Conservation (phyloP, 805 yeast genomes). For the Ogataea zsoltii region DNA sequence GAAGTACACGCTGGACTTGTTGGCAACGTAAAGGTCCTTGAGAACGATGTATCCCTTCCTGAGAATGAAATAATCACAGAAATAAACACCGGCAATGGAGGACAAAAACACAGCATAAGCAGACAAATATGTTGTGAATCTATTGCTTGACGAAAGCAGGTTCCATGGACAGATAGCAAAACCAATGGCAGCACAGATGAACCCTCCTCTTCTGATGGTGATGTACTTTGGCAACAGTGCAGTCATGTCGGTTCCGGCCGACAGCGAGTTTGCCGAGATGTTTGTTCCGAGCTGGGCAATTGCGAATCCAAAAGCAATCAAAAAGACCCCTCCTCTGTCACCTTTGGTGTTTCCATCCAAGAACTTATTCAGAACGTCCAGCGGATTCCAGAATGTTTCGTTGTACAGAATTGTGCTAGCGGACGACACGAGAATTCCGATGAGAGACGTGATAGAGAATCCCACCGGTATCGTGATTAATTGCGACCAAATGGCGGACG, state of each 20-base stretch:
- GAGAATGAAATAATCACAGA: constrained; percentile 67
- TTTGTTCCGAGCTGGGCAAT: constrained; percentile 80
- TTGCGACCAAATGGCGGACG: constrained; percentile 55
- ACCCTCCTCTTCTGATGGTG: constrained; percentile 79
- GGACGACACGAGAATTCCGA: constrained; percentile 83
- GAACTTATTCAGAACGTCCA: constrained; percentile 69
- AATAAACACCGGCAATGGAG: constrained; percentile 77
- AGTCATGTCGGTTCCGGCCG: constrained; percentile 73
- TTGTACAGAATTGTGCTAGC: constrained; percentile 71
- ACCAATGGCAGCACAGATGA: constrained; percentile 71
- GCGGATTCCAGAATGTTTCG: constrained; percentile 78
- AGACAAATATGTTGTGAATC: constrained; percentile 75
- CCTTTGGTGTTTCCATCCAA: constrained; percentile 56
- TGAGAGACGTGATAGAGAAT: constrained; percentile 77
- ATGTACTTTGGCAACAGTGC: constrained; percentile 63
- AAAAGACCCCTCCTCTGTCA: constrained; percentile 77
- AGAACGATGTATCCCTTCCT: constrained; percentile 70
- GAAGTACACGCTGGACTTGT: constrained; percentile 50
- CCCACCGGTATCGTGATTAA: constrained; percentile 69
- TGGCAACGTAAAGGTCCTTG: constrained; percentile 61
- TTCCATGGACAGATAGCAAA: constrained; percentile 83
- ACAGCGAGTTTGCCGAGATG: constrained; percentile 68
- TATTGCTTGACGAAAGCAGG: constrained; percentile 64
- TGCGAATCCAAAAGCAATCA: constrained; percentile 69
- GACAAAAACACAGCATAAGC: constrained; percentile 86